Conservation (phyloP, 345 rosid species). For the Hibiscus syriacus region DNA sequence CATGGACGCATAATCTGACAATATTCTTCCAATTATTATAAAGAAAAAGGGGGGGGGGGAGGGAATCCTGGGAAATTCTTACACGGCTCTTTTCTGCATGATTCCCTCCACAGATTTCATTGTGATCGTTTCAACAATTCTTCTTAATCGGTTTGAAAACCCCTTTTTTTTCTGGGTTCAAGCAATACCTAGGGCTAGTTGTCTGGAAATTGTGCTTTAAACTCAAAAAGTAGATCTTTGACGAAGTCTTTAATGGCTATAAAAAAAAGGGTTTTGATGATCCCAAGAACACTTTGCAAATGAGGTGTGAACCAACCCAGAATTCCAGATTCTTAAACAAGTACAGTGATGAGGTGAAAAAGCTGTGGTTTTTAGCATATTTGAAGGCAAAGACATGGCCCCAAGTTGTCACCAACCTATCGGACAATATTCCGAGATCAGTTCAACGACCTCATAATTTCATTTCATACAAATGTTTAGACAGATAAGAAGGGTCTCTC, state of each 20-base stretch:
- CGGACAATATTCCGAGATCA: neutral
- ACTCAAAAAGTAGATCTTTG: neutral
- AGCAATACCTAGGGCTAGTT: no score
- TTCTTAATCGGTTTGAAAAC: neutral
- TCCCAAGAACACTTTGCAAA: neutral
- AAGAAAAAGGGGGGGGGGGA: neutral
- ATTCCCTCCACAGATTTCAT: constrained; percentile 5
- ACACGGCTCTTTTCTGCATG: neutral
- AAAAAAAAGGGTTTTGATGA: neutral
- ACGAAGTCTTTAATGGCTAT: neutral
- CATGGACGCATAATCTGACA: constrained; percentile 13
- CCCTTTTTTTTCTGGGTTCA: neutral
- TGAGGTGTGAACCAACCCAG: neutral
- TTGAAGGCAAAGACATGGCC: neutral
- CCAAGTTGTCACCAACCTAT: constrained; percentile 2
- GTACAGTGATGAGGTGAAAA: neutral
- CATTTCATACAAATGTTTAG: no score
- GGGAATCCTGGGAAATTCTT: neutral
- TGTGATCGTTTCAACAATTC: neutral
- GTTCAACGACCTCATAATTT: no score
- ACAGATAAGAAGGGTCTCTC: no score
- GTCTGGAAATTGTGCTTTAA: neutral
- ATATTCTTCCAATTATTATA: constrained; percentile 20
- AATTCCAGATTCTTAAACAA: neutral
- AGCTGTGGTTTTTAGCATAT: neutral